Conservation (phyloP, 2,329 filamentous ascomycete species). For the Colletotrichum ledebouriae region DNA sequence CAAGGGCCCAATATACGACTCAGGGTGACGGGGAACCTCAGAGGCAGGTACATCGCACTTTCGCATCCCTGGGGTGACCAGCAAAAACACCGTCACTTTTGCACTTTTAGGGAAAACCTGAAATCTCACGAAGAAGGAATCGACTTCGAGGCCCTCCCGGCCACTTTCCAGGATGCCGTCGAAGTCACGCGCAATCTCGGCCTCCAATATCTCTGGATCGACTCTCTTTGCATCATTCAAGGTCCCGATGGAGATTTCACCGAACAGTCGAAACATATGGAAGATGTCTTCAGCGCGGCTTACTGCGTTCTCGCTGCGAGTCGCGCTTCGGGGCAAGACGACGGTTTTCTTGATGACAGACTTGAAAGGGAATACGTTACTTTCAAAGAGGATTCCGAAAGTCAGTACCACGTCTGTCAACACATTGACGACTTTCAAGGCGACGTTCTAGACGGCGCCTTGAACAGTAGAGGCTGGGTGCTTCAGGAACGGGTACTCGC, state of each 20-base stretch:
- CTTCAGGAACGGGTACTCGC: slow-evolving; percentile 55
- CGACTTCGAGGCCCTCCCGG: neutral
- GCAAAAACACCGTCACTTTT: neutral
- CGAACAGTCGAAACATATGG: slow-evolving; percentile 37
- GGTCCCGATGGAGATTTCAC: slow-evolving; percentile 42
- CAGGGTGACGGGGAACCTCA: no score
- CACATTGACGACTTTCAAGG: slow-evolving; percentile 52
- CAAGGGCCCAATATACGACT: no score
- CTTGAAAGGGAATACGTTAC: no score
- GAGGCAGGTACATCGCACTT: neutral
- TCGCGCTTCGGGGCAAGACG: neutral
- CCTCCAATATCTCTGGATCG: slow-evolving; percentile 43
- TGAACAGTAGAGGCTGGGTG: slow-evolving; percentile 56
- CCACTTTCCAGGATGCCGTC: slow-evolving; percentile 40
- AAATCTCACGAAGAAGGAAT: neutral
- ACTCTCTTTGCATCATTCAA: slow-evolving; percentile 44
- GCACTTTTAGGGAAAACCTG: neutral
- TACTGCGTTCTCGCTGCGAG: slow-evolving; percentile 14
- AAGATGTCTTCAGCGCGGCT: slow-evolving; percentile 21
- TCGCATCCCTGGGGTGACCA: slow-evolving; percentile 11
- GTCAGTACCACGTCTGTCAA: slow-evolving; percentile 43
- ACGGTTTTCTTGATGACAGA: no score
- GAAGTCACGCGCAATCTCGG: slow-evolving; percentile 30
- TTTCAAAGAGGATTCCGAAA: no score
- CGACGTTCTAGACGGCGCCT: slow-evolving; percentile 48